Percentiles rank a stretch among this genome's conserved stretches.
These are phyloP conservation scores for Scolecobasidium constrictum DNA, from an alignment of 2,329 filamentous ascomycete species.

Conservation along the genomic window DNA sequence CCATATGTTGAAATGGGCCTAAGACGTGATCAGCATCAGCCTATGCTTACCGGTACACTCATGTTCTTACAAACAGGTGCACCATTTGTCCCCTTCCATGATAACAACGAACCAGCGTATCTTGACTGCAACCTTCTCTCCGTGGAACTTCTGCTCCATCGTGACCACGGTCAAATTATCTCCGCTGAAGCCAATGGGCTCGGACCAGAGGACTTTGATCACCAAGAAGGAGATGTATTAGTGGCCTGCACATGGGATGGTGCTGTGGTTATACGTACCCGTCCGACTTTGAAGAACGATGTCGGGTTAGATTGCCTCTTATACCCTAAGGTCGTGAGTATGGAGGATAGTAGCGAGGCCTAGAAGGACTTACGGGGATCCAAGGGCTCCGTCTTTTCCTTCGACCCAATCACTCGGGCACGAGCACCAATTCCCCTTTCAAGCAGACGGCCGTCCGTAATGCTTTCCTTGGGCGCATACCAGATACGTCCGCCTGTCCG, in stretches of 20 bases:
- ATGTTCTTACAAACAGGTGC: constrained; percentile 13
- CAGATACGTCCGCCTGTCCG: not conserved
- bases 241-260: constrained; percentile 8
- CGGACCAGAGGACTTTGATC: constrained; percentile 14
- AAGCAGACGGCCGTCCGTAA: not conserved
- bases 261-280: constrained; percentile 9
- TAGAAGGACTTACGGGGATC: not conserved
- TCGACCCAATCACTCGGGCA: not conserved
- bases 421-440: not conserved
- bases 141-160: not conserved
- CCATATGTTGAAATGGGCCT: not conserved
- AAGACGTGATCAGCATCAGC: not conserved
- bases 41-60: not conserved
- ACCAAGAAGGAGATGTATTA: constrained; percentile 7
- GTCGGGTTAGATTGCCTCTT: not conserved
- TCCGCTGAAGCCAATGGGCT: constrained; percentile 7
- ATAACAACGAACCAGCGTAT: constrained; percentile 17
- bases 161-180: constrained; percentile 12
- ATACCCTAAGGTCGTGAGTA: constrained; percentile 9
- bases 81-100: constrained; percentile 12
- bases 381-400: not conserved
- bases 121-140: constrained; percentile 12
- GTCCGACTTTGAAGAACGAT: constrained; percentile 11
- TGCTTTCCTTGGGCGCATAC: not conserved
- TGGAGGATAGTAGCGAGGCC: not conserved